phyloP scores from a whole-genome alignment of 192 early-diverging fungal genomes.

The Umbelopsis sp. region DNA sequence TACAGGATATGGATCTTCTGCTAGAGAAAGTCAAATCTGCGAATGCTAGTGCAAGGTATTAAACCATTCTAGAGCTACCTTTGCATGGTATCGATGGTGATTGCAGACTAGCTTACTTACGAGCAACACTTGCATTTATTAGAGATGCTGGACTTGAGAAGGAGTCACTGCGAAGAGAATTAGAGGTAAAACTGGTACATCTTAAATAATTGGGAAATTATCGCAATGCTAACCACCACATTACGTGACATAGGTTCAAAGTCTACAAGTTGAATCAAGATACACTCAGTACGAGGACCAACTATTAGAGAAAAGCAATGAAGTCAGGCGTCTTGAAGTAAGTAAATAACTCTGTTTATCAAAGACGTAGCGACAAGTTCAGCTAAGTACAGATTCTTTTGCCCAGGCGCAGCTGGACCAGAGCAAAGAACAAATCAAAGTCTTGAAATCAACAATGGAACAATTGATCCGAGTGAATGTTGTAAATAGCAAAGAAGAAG shows the following conservation, averaged over 20 bases:
- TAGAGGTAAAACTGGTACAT: neutral
- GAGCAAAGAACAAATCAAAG: slow-evolving; percentile 28
- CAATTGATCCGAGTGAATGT: slow-evolving; percentile 34
- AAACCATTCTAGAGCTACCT: neutral
- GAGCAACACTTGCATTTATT: neutral
- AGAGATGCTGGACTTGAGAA: slow-evolving; percentile 4
- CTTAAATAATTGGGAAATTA: too few relatives aligned
- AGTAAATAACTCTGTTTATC: neutral
- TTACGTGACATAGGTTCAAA: neutral
- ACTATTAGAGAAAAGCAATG: neutral
- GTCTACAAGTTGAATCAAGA: neutral
- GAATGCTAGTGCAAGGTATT: slow-evolving; percentile 34
- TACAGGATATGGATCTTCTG: slow-evolving; percentile 33
- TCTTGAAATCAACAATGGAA: slow-evolving; percentile 38
- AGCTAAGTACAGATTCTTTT: neutral
- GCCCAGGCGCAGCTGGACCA: slow-evolving; percentile 26
- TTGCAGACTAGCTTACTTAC: neutral
- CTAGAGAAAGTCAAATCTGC: slow-evolving; percentile 34
- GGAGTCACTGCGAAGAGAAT: neutral
- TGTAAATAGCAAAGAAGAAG: slow-evolving; percentile 11
- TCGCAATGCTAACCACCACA: neutral
- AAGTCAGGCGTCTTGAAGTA: neutral
- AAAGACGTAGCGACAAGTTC: neutral
- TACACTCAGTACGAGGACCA: slow-evolving; percentile 3
- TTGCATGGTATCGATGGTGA: too few relatives aligned